Evolutionary conservation across 169 alveolate species (phyloP).

Genomic region (Theileria orientalis): DNA sequence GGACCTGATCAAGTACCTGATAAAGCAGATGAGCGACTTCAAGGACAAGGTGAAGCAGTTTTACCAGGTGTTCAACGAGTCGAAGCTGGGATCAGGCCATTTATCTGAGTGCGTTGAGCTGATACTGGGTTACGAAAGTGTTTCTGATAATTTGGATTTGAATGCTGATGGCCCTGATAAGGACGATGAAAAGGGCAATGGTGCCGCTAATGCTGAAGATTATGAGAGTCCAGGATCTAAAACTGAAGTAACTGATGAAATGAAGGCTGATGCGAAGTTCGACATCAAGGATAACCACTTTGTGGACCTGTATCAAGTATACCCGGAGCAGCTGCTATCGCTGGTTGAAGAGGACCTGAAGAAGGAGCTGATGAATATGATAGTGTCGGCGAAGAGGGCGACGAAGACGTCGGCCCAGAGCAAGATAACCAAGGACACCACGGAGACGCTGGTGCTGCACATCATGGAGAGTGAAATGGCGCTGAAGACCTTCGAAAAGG

Average conservation of each 20-base stretch:
- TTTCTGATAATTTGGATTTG: too few relatives aligned
- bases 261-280: neutral
- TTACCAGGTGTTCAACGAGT: neutral
- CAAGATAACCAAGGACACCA: neutral
- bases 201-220: too few relatives aligned
- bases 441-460: neutral
- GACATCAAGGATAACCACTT: neutral
- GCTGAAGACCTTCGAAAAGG: constrained; percentile 8
- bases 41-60: constrained; percentile 8
- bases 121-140: neutral
- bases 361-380: constrained; percentile 3
- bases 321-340: neutral
- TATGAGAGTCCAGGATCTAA: too few relatives aligned
- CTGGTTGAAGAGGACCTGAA: constrained; percentile 4
- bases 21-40: neutral
- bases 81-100: neutral
- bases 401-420: neutral
- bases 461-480: constrained; percentile 7
- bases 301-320: neutral
- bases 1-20: constrained; percentile 9
- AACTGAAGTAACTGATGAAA: neutral
- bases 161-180: too few relatives aligned
- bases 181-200: too few relatives aligned
- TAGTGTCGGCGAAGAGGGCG: neutral
- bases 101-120: neutral